Conservation (phyloP, 306 rosid species). For the Carpinus fangiana region DNA sequence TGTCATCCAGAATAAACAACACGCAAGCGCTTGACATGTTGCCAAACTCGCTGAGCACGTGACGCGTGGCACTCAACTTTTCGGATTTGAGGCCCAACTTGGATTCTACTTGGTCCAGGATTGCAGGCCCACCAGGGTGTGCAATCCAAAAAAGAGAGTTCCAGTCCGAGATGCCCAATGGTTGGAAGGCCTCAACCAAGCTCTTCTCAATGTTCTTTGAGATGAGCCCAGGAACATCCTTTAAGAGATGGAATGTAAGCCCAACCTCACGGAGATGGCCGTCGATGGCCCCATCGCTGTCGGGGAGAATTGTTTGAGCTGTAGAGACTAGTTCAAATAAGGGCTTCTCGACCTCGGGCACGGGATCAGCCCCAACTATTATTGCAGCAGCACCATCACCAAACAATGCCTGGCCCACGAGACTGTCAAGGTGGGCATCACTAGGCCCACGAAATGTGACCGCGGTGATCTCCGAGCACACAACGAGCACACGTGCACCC, state of each 20-base stretch:
- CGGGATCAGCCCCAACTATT: conserved; percentile 58
- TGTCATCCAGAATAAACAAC: conserved; percentile 60
- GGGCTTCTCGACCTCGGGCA: conserved; percentile 53
- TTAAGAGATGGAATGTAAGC: conserved; percentile 57
- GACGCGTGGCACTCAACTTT: conserved; percentile 50
- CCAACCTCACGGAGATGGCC: conserved; percentile 64
- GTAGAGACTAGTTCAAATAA: conserved; percentile 57
- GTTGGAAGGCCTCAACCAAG: conserved; percentile 47
- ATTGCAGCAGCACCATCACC: conserved; percentile 57
- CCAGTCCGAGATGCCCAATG: conserved; percentile 51
- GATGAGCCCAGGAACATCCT: conserved; percentile 59
- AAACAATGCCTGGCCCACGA: conserved; percentile 56
- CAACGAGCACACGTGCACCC: conserved; percentile 53
- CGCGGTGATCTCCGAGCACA: conserved; percentile 56
- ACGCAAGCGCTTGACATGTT: conserved; percentile 87
- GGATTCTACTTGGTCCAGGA: conserved; percentile 49
- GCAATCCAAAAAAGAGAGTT: conserved; percentile 66
- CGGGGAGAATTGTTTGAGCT: conserved; percentile 62
- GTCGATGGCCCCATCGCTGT: conserved; percentile 68
- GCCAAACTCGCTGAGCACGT: conserved; percentile 58
- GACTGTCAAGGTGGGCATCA: conserved; percentile 55
- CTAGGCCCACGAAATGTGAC: conserved; percentile 57
- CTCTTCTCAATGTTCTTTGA: conserved; percentile 52
- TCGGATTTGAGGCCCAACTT: conserved; percentile 49
- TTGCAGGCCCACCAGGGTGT: conserved; percentile 63